These are phyloP conservation scores for Fusarium clavum DNA, from an alignment of 2,329 filamentous ascomycete genomes.

Conservation along the genomic window DNA sequence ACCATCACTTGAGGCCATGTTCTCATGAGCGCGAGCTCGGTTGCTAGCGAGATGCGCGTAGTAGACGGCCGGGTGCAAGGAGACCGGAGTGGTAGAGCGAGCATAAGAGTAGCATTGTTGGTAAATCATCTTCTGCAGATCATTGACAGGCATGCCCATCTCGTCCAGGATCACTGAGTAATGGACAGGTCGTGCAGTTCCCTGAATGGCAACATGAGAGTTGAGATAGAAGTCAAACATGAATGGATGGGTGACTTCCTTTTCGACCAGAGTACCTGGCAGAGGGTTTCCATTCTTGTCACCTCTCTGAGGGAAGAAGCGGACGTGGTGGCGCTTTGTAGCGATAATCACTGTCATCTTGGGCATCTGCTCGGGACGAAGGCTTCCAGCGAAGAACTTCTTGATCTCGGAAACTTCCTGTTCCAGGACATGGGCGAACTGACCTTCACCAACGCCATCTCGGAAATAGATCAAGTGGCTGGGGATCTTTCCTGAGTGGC, in stretches of 20 bases:
- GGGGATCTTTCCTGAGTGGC: conserved; percentile 61
- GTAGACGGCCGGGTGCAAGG: conserved; percentile 89
- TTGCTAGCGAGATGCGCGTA: conserved; percentile 92
- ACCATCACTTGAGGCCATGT: conserved; percentile 59
- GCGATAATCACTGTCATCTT: conserved; percentile 89
- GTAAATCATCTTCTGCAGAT: conserved; percentile 89
- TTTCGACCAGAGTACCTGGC: conserved; percentile 88
- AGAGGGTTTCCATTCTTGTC: conserved; percentile 86
- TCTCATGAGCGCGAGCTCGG: conserved; percentile 81
- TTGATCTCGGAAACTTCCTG: conserved; percentile 82
- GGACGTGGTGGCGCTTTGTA: conserved; percentile 93
- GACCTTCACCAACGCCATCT: conserved; percentile 89
- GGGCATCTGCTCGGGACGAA: conserved; percentile 55
- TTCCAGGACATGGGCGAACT: conserved; percentile 83
- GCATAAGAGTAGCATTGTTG: conserved; percentile 95
- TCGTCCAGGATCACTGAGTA: conserved; percentile 93
- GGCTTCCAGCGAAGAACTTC: conserved; percentile 60
- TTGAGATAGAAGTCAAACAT: conserved; percentile 86
- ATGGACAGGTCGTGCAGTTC: conserved; percentile 90
- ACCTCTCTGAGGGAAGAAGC: conserved; percentile 81
- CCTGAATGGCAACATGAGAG: conserved; percentile 82
- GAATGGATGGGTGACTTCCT: conserved; percentile 88
- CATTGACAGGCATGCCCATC: conserved; percentile 71
- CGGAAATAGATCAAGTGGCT: conserved; percentile 90
- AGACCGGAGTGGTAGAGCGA: conserved; percentile 92